Base-by-base conservation (phyloP, 495 filamentous ascomycete species). In the Aspergillus campestris region DNA sequence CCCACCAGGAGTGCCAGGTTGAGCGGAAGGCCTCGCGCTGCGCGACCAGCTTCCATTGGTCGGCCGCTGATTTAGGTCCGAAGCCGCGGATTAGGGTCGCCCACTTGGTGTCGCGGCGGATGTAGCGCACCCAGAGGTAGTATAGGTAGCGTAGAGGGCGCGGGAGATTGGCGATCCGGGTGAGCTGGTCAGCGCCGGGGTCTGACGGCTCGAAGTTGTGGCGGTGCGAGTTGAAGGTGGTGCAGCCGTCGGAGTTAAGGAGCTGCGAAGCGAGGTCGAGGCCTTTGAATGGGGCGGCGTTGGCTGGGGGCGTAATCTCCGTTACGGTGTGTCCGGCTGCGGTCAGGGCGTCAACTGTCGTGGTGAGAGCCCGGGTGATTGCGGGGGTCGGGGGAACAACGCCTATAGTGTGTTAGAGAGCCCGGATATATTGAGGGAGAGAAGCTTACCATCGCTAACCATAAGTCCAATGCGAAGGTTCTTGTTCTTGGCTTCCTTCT, bases 361-460 rank as follows among this genome's bases (percentile, higher is more conserved):
- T 79, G 18, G 82, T 73, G 13, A 98, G 57, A 12, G 89, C 92
- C 28, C 90, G 79, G 7, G 66, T 65, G 55, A 92, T 95, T 11
- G 92, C 88, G 7, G 91, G 91, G 15, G 84, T 82, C 3, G 90
- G 89, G 14, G 88, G 83, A 6, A 96, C 85, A 27, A 98, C 89
- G 14, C 71, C 75, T 78, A 29, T 35, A 42, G 9, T 29, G 45
- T 10, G 11, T 18, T 24, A 4, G 4, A 24, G 18, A 4, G 18
- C 2, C 18, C 18, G 18, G 18, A 4, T 4, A 24, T 4, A 3
- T 36, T 29, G 9, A 29, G 12, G 12, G 31, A 31, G 9, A 18
- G 27, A 2, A 8, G 13, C 59, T 46, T 61, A 76, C 83, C 84
- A 60, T 98, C 92, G 12, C 74, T 84, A 43, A 75, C 69, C 71